Base-by-base conservation (phyloP, 345 rosid species). In the Brassica juncea region DNA sequence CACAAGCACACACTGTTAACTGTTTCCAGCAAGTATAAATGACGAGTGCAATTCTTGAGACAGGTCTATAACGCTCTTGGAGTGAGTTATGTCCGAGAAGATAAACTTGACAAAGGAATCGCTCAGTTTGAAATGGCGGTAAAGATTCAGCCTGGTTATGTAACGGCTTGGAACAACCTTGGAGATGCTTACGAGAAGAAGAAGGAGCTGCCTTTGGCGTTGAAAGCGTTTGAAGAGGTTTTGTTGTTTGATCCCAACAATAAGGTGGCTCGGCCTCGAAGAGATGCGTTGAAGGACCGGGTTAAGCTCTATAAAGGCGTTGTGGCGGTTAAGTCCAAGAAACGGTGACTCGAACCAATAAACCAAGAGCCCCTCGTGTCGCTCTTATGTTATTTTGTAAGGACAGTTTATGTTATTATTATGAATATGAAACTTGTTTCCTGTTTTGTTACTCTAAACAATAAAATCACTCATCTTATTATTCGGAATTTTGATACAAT, bases 131-230 rank as follows among this genome's bases (percentile, higher is more conserved):
- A 91, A 82, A 87, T 84, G 58, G 97, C 98, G 1, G 97, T 92
- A 83, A 90, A 90, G 87, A 74, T 92, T 71, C 98, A 92, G 70
- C 98, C 98, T 0, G 98, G 98, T 60, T 95, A 95, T 68, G 99
- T 92, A 68, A 92, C 94, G 5, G 99, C 98, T 44, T 95, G 98
- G 99, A 95, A 92, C 88, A 92, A 95, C 85, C 98, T 95, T 31
- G 99, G 99, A 5, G 98, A 95, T 77, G 99, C 99, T 21, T 89
- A 88, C 28, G 98, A 92, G 88, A 86, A 92, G 94, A 92, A 89
- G 66, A 90, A 91, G 42, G 96, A 95, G 79, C 75, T 85, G 42
- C 87, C 86, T 25, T 82, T 88, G 61, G 97, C 97, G 14, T 91
- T 95, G 42, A 91, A 79, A 81, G 99, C 98, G n/a, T 95, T 95